Percentiles rank a stretch among this genome's conserved stretches.
Evolutionary conservation across 768 basidiomycete genomes (phyloP).

Genomic region (Dioszegia aurantiaca): DNA sequence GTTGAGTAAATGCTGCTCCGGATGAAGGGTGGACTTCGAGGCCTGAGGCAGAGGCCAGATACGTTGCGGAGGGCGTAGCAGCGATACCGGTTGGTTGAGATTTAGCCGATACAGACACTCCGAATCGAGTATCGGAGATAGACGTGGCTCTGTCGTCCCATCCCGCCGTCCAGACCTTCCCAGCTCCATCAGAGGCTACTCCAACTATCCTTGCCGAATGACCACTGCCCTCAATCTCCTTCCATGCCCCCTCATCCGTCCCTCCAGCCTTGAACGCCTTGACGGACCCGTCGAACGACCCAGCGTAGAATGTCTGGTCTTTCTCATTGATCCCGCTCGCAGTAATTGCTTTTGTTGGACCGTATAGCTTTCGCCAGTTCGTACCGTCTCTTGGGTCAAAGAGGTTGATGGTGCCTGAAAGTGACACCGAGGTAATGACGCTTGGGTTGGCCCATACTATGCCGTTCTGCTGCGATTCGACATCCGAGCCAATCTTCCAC

Average conservation of each 20-base stretch:
- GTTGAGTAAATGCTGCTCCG: constrained; percentile 16
- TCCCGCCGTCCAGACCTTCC: constrained; percentile 67
- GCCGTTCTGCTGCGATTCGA: constrained; percentile 77
- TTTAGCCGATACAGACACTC: constrained; percentile 38
- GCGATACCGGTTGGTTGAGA: constrained; percentile 48
- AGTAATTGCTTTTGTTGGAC: constrained; percentile 77
- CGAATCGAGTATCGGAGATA: constrained; percentile 31
- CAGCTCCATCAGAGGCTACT: constrained; percentile 57
- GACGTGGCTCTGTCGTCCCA: constrained; percentile 64
- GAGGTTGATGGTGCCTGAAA: constrained; percentile 75
- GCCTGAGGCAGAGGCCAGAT: constrained; percentile 37
- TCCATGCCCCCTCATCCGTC: constrained; percentile 51
- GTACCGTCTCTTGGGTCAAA: constrained; percentile 71
- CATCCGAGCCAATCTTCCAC: constrained; percentile 71
- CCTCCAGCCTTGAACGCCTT: constrained; percentile 51
- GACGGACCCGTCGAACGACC: constrained; percentile 62
- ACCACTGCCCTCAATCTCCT: constrained; percentile 58
- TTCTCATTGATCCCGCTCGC: constrained; percentile 50
- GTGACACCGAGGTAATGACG: constrained; percentile 75
- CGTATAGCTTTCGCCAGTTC: constrained; percentile 59
- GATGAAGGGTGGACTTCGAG: constrained; percentile 35
- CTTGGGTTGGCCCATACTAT: constrained; percentile 73
- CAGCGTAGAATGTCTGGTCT: constrained; percentile 68
- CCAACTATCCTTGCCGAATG: constrained; percentile 71
- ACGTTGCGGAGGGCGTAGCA: constrained; percentile 32